A percentile compares a stretch with the other conserved stretches of the same genome.
phyloP scores from a whole-genome alignment of 2,329 filamentous ascomycete species.

The Neonectria sp. region DNA sequence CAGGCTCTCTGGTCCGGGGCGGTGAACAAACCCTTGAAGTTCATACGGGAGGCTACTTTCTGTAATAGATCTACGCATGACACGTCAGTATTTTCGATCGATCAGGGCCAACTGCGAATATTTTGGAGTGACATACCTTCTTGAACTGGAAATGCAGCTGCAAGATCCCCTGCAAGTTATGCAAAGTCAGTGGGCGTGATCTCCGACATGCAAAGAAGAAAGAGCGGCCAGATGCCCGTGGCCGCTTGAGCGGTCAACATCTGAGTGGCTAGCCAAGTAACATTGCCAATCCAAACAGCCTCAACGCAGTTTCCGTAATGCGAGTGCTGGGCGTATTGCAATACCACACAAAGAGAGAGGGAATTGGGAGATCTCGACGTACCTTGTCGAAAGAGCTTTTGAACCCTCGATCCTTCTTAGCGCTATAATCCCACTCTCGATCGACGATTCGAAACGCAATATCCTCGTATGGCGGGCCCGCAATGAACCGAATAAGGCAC shows the following conservation, averaged over 20 bases:
- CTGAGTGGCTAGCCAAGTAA: constrained; percentile 28
- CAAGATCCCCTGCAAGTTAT: constrained; percentile 80
- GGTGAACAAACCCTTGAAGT: constrained; percentile 15
- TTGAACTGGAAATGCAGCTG: constrained; percentile 99
- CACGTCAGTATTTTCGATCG: constrained; percentile 41
- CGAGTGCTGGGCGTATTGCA: constrained; percentile 19
- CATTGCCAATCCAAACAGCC: constrained; percentile 27
- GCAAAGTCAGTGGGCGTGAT: constrained; percentile 38
- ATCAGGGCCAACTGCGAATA: constrained; percentile 8
- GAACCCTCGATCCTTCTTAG: constrained; percentile 94
- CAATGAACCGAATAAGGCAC: constrained; percentile 95
- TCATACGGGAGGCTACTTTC: constrained; percentile 59
- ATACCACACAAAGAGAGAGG: constrained; percentile 35
- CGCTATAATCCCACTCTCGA: constrained; percentile 99
- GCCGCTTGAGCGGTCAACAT: constrained; percentile 26
- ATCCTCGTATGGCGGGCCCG: constrained; percentile 95
- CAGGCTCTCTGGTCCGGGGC: constrained; percentile 13
- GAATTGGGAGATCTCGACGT: constrained; percentile 53
- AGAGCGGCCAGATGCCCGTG: constrained; percentile 18
- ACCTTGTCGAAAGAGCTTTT: constrained; percentile 98
- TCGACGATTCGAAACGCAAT: constrained; percentile 98
- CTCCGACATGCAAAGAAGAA: constrained; percentile 20
- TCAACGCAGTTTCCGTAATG: constrained; percentile 26
- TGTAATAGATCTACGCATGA: constrained; percentile 67
- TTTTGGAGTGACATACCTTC: constrained; percentile 73